Evolutionary conservation across 495 filamentous ascomycete genomes (phyloP).

Genomic region (Penicillium tannophilum): DNA sequence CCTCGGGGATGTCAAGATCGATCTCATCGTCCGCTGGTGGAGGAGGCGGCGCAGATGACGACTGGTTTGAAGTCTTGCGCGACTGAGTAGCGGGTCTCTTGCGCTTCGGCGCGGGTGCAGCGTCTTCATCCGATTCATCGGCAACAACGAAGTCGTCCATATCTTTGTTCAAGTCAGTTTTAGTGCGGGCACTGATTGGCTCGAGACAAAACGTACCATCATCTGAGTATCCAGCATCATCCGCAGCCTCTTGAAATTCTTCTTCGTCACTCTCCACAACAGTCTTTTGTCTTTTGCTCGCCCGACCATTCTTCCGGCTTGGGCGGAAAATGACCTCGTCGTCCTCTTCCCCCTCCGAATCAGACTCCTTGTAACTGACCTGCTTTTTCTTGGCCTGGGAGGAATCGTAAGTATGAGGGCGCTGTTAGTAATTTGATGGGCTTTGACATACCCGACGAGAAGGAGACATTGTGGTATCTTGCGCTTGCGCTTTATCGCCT

Average conservation of each 20-base stretch:
- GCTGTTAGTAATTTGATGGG: background rate
- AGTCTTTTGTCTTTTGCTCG: conserved; percentile 55
- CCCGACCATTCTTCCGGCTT: conserved; percentile 37
- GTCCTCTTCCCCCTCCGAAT: conserved; percentile 57
- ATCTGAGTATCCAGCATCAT: conserved; percentile 54
- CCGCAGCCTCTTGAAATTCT: conserved; percentile 64
- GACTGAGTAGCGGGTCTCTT: conserved; percentile 61
- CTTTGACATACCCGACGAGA: conserved; percentile 45
- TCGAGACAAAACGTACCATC: conserved; percentile 51
- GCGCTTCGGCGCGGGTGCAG: conserved; percentile 65
- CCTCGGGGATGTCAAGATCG: conserved; percentile 52
- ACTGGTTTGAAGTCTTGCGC: conserved; percentile 62
- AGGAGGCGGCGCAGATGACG: conserved; percentile 51
- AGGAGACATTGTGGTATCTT: conserved; percentile 38
- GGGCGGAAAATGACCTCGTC: conserved; percentile 55
- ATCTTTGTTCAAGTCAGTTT: conserved; percentile 48
- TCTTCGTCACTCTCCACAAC: conserved; percentile 66
- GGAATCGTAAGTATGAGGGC: conserved; percentile 13
- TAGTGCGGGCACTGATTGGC: background rate
- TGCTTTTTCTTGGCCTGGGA: conserved; percentile 44
- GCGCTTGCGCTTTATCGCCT: conserved; percentile 19
- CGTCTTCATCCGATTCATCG: conserved; percentile 81
- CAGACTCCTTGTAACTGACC: conserved; percentile 51
- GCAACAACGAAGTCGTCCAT: conserved; percentile 83
- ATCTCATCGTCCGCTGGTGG: conserved; percentile 54